Percentiles rank a stretch among this genome's conserved stretches.
These are phyloP conservation scores for Bisporella sp. DNA, from an alignment of 2,329 filamentous ascomycete species.

Conservation along the genomic window DNA sequence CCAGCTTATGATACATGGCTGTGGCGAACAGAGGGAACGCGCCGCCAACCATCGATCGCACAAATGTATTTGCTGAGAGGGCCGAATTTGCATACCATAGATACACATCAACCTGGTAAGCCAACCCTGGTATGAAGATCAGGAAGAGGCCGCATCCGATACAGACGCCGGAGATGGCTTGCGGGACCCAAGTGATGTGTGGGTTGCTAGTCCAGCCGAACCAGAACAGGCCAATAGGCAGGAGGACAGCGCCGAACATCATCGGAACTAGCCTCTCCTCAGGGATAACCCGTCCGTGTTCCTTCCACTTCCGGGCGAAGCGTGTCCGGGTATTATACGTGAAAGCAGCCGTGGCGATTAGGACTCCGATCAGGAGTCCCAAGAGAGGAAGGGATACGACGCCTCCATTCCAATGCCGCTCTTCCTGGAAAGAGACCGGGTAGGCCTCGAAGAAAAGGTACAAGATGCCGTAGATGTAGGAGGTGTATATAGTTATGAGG, in stretches of 20 bases:
- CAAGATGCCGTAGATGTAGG: slow-evolving; percentile 20
- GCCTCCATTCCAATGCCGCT: slow-evolving; percentile 33
- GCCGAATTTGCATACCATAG: slow-evolving; percentile 18
- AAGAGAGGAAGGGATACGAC: slow-evolving; percentile 36
- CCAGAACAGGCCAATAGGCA: slow-evolving; percentile 42
- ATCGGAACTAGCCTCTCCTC: slow-evolving; percentile 40
- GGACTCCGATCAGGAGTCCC: slow-evolving; percentile 33
- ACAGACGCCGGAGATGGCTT: slow-evolving; percentile 32
- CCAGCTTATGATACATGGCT: slow-evolving; percentile 32
- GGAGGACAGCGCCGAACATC: slow-evolving; percentile 36
- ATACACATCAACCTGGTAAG: slow-evolving; percentile 39
- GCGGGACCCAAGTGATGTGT: slow-evolving; percentile 31
- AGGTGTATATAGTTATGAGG: slow-evolving; percentile 20
- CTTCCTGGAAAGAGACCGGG: slow-evolving; percentile 36
- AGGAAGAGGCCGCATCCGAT: slow-evolving; percentile 36
- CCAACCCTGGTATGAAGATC: slow-evolving; percentile 36
- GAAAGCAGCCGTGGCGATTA: slow-evolving; percentile 12
- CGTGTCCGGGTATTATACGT: slow-evolving; percentile 25
- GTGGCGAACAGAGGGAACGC: slow-evolving; percentile 29
- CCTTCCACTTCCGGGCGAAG: slow-evolving; percentile 23
- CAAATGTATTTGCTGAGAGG: slow-evolving; percentile 9
- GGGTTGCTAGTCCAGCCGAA: slow-evolving; percentile 41
- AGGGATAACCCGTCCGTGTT: slow-evolving; percentile 27
- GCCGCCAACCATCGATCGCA: slow-evolving; percentile 8
- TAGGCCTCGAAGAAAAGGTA: slow-evolving; percentile 40